A percentile compares a stretch with the other conserved stretches of the same genome.
These are phyloP conservation scores for Heimioporus punctisporus DNA, from an alignment of 1,284 basidiomycete species.

Conservation along the genomic window DNA sequence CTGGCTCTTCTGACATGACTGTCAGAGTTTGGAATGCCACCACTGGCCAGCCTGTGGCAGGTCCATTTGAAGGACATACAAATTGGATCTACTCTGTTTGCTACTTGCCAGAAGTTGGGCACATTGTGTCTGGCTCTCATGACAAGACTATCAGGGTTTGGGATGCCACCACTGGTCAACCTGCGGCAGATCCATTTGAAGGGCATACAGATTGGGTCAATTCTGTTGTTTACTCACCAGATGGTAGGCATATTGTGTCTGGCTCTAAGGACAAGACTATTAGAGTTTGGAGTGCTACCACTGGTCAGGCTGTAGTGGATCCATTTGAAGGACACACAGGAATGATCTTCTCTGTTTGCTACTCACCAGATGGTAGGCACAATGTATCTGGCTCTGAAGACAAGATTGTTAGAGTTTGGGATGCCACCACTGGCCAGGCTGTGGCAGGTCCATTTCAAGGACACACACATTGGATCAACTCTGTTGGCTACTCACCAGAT, in stretches of 20 bases:
- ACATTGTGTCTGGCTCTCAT: too few relatives aligned
- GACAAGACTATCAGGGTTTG: too few relatives aligned
- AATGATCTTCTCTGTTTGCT: background rate
- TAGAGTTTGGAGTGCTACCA: background rate
- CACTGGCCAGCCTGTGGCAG: too few relatives aligned
- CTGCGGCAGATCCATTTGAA: too few relatives aligned
- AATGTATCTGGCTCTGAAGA: background rate
- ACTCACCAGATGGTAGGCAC: background rate
- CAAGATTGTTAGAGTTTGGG: background rate
- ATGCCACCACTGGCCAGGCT: background rate
- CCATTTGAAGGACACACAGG: background rate
- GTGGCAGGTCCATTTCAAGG: background rate
- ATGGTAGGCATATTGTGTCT: background rate
- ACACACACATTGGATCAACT: background rate
- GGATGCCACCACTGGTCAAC: too few relatives aligned
- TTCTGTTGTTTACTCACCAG: background rate
- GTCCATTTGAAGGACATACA: too few relatives aligned
- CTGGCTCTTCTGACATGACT: too few relatives aligned
- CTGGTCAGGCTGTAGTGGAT: background rate
- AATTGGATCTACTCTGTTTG: too few relatives aligned
- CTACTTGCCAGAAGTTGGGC: too few relatives aligned
- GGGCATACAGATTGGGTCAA: too few relatives aligned
- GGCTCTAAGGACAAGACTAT: background rate
- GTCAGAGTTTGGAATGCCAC: too few relatives aligned
- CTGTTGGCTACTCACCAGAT: background rate